These are phyloP conservation scores for Botrytis elliptica DNA, from an alignment of 2,329 filamentous ascomycete species.

Conservation along the genomic window DNA sequence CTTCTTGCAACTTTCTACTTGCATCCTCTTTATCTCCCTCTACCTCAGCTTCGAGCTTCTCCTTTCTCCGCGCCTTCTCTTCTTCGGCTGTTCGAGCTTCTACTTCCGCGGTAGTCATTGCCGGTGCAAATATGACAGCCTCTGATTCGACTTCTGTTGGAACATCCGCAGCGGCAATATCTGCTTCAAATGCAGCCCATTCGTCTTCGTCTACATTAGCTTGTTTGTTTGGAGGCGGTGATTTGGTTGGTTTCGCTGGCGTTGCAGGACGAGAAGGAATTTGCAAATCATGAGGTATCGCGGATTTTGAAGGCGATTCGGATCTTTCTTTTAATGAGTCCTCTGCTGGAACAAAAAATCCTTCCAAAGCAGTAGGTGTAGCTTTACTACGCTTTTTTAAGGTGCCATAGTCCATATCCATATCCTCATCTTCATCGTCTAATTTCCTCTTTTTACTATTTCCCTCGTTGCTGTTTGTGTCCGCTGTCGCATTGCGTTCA, in stretches of 20 bases:
- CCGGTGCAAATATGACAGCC: conserved; percentile 67
- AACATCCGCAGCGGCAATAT: conserved; percentile 57
- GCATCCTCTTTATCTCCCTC: conserved; percentile 76
- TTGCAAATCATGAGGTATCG: conserved; percentile 49
- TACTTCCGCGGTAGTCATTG: conserved; percentile 62
- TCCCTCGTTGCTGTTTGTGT: conserved; percentile 4
- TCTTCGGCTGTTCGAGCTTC: conserved; percentile 53
- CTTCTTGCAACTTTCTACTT: conserved; percentile 67
- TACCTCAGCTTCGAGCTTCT: conserved; percentile 53
- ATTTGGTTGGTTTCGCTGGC: conserved; percentile 46
- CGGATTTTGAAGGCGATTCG: conserved; percentile 11
- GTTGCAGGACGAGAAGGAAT: conserved; percentile 65
- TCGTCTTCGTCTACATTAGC: conserved; percentile 68
- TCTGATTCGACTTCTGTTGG: conserved; percentile 40
- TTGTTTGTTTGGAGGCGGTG: conserved; percentile 42
- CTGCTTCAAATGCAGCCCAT: conserved; percentile 84
- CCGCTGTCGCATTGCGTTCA: conserved; percentile 14
- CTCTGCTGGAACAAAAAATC: conserved; percentile 37
- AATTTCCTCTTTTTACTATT: conserved; percentile 53
- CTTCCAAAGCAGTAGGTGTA: conserved; percentile 39
- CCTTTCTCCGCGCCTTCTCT: conserved; percentile 48
- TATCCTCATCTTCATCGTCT: conserved; percentile 39
- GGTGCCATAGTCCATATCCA: conserved; percentile 40
- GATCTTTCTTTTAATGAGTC: background rate
- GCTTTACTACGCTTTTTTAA: conserved; percentile 47